Base-by-base conservation (phyloP, 2,329 filamentous ascomycete genomes). In the Penicillium sp. region DNA sequence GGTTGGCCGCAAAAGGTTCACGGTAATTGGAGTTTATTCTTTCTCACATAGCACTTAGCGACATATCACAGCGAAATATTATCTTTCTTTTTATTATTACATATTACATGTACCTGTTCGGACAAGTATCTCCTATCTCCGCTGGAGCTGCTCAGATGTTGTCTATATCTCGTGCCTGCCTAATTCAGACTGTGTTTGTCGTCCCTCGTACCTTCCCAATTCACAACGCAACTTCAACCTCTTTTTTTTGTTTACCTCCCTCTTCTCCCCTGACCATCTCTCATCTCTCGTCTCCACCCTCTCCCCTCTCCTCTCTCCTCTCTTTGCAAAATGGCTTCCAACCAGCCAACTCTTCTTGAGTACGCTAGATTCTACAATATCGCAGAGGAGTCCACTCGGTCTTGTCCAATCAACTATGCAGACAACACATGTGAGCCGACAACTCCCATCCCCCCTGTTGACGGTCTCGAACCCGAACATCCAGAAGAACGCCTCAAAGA, bases 1-100 rank as follows among this genome's bases (percentile, higher is more conserved):
- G 27, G 27, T 5, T 15, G 16, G 19, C 29, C 0, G 11, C 11
- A 5, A 13, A 29, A 11, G 5, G 29, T 36, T 40, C 19, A 15
- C 50, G 52, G 23, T 23, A 19, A 33, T 21, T 2, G 38, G n/a
- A 2, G 31, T 54, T 31, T 27, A 34, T 43, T 43, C 23, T 51
- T 51, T 59, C 43, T 58, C 9, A 29, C 46, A 44, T 50, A 31
- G 31, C 33, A 34, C 16, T 55, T 55, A 55, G 53, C 53, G 46
- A 51, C 6, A 44, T 50, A 39, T 45, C 23, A 51, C 36, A 51
- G 53, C 53, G 39, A 44, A 47, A 44, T 50, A 33, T 41, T 5
- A 49, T 54, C 19, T n/a, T 27, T 43, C n/a, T 10, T 38, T 13
- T 21, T 16, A 34, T 43, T 4, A 10, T 21, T 16, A 16, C 15